Evolutionary conservation across 176 grass and related monocot genomes (phyloP).

Genomic region (Rhynchospora breviuscula): DNA sequence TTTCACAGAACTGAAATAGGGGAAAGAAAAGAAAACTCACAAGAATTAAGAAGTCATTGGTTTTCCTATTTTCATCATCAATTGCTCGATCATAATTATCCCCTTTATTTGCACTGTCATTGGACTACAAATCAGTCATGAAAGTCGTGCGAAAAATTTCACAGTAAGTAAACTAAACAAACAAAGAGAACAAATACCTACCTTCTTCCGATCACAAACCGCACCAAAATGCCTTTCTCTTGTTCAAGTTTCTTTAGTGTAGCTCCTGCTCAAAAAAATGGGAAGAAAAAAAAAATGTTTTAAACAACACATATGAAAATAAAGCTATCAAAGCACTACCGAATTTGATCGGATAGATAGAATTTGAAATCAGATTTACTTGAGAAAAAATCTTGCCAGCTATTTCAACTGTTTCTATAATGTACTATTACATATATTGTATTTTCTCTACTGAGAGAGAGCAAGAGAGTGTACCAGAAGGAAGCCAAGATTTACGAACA

Average conservation of each 20-base stretch:
- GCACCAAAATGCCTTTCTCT: constrained; percentile 82
- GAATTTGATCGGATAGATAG: background rate
- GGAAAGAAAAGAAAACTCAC: constrained; percentile 41
- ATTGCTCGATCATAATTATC: constrained; percentile 78
- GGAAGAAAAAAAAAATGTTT: constrained; percentile 24
- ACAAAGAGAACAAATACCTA: constrained; percentile 24
- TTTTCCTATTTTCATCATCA: constrained; percentile 83
- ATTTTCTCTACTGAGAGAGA: background rate
- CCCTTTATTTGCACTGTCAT: constrained; percentile 65
- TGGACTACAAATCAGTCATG: constrained; percentile 33
- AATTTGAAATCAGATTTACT: background rate
- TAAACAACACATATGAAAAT: background rate
- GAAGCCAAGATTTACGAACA: constrained; percentile 89
- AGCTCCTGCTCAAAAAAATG: constrained; percentile 50
- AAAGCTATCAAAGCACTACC: background rate
- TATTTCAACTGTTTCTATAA: background rate
- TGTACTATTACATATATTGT: background rate
- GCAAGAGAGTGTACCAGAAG: constrained; percentile 49
- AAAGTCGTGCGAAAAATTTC: constrained; percentile 18
- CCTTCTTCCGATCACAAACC: constrained; percentile 97
- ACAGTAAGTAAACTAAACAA: background rate
- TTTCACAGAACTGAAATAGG: background rate
- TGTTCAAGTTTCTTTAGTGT: constrained; percentile 86
- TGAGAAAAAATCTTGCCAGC: background rate
- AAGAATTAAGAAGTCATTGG: constrained; percentile 75